Percentiles rank a stretch among this genome's conserved stretches.
These are phyloP conservation scores for Symbiodinium natans DNA, from an alignment of 73 alveolate genomes.

Conservation along the genomic window DNA sequence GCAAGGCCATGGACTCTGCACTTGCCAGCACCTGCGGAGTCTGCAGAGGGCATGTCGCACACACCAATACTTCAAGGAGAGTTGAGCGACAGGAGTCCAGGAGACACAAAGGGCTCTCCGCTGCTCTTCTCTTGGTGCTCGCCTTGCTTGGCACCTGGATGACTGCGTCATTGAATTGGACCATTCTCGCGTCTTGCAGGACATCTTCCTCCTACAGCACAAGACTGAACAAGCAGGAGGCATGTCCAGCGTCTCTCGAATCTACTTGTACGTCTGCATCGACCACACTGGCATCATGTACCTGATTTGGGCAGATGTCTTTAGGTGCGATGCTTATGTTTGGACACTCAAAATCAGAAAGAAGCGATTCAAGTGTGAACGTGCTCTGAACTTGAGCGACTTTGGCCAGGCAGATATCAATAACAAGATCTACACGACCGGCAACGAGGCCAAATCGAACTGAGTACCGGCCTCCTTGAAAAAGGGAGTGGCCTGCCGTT, in stretches of 20 bases:
- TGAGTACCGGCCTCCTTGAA: neutral
- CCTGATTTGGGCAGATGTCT: no score
- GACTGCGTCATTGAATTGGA: neutral
- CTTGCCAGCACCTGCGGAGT: neutral
- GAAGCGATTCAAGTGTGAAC: neutral
- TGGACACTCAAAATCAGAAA: neutral
- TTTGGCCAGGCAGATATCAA: neutral
- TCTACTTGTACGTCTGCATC: no score
- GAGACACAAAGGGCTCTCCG: no score
- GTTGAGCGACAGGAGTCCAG: no score
- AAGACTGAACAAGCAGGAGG: no score
- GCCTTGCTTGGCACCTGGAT: neutral
- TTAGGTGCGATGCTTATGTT: neutral
- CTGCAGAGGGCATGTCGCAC: no score
- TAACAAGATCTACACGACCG: no score
- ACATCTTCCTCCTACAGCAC: neutral
- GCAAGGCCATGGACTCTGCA: neutral
- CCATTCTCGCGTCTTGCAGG: neutral
- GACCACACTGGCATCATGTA: no score
- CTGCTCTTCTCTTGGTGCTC: no score
- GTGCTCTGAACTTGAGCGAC: neutral
- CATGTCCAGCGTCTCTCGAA: no score
- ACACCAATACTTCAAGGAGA: no score
- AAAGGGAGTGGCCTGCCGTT: slow-evolving; percentile 62
- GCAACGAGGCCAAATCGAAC: neutral